Percentiles rank a stretch among this genome's conserved stretches.
Conservation (phyloP, 495 filamentous ascomycete genomes). For the Penicillium alfredii region DNA sequence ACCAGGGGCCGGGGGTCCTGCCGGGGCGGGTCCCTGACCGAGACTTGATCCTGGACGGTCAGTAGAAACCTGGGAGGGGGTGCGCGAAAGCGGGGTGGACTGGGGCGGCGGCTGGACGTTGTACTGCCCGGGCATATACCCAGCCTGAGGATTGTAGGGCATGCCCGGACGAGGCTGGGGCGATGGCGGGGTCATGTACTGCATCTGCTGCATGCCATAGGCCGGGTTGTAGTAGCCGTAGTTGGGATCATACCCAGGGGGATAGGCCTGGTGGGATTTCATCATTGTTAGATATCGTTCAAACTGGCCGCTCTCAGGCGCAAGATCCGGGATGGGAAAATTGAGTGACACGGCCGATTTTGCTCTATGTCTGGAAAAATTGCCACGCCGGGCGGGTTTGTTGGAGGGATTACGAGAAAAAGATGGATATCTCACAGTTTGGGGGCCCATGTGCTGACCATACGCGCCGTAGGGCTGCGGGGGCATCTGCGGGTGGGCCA, state of each 20-base stretch:
- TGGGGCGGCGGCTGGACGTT: constrained; percentile 50
- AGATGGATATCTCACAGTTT: constrained; percentile 59
- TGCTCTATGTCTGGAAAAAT: constrained; percentile 11
- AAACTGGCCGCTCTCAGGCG: constrained; percentile 63
- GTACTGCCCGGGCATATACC: constrained; percentile 46
- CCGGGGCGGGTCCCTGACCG: constrained; percentile 57
- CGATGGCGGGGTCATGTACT: constrained; percentile 45
- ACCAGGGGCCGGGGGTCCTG: constrained; percentile 51
- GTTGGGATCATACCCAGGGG: constrained; percentile 42
- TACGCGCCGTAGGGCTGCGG: constrained; percentile 53
- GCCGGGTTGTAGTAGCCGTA: constrained; percentile 43
- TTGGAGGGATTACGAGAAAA: constrained; percentile 9
- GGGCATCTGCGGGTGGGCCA: constrained; percentile 51
- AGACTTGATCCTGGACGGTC: constrained; percentile 77
- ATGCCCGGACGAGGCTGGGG: constrained; percentile 50
- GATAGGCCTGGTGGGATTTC: constrained; percentile 49
- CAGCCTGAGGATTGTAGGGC: constrained; percentile 42
- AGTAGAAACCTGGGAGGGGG: constrained; percentile 70
- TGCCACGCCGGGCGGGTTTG: constrained; percentile 24
- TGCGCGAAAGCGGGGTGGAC: constrained; percentile 71
- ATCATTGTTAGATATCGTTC: constrained; percentile 67
- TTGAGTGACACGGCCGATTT: constrained; percentile 14
- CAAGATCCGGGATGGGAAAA: constrained; percentile 45
- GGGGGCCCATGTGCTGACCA: constrained; percentile 54
- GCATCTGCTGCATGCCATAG: constrained; percentile 44